These are phyloP conservation scores for Botrytis fabae DNA, from an alignment of 2,329 filamentous ascomycete genomes.

Conservation along the genomic window DNA sequence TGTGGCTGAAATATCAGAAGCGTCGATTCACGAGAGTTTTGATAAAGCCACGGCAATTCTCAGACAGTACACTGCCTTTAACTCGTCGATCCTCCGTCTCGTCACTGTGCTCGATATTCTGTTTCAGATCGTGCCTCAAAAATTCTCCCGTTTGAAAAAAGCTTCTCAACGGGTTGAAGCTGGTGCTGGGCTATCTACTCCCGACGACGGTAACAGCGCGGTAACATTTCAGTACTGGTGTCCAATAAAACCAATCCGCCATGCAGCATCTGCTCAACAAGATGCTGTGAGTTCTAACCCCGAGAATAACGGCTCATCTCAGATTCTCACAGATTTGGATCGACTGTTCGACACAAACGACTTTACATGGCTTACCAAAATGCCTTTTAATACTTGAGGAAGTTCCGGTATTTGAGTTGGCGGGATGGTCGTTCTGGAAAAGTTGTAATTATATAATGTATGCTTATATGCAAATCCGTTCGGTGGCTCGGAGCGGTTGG, in stretches of 20 bases:
- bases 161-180: neutral
- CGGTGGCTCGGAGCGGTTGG: neutral
- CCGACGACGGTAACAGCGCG: neutral
- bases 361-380: neutral
- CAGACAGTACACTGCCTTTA: neutral
- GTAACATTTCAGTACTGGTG: neutral
- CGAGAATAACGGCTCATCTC: neutral
- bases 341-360: neutral
- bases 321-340: neutral
- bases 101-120: neutral
- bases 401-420: neutral
- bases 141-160: neutral
- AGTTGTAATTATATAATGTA: rapidly evolving
- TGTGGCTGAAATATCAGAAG: neutral
- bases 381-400: neutral
- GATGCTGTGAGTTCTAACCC: neutral
- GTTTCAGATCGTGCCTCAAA: neutral
- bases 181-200: neutral
- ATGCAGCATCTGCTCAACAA: neutral
- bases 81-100: neutral
- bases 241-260: neutral
- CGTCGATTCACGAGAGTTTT: neutral
- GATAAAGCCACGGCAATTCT: neutral
- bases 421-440: rapidly evolving
- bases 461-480: neutral